phyloP scores from a whole-genome alignment of 108 stramenopile species.

The Cyclostephanos invisitatus region DNA sequence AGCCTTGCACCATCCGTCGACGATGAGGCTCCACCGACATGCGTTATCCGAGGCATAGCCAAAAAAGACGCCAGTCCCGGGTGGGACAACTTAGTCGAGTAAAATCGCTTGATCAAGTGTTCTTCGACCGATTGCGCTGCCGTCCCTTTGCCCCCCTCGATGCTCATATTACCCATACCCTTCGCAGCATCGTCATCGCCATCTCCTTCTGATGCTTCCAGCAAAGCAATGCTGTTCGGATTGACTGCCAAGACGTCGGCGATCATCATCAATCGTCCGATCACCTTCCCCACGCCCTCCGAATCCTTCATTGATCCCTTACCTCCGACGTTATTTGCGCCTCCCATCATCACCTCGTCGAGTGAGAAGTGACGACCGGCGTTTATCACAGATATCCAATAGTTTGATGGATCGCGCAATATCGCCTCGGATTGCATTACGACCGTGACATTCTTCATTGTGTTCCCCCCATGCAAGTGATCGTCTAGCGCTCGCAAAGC shows the following conservation, averaged over 20 bases:
- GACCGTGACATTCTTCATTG: constrained; percentile 74
- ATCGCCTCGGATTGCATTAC: constrained; percentile 86
- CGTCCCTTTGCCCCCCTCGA: constrained; percentile 40
- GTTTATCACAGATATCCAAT: constrained; percentile 95
- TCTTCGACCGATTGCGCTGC: constrained; percentile 25
- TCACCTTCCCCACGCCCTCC: constrained; percentile 81
- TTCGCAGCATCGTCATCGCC: constrained; percentile 35
- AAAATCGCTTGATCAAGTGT: constrained; percentile 52
- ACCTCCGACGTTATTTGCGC: constrained; percentile 39
- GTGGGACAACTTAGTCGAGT: constrained; percentile 36
- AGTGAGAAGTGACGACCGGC: constrained; percentile 88
- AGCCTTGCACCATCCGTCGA: constrained; percentile 16
- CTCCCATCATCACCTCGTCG: constrained; percentile 69
- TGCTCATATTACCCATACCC: constrained; percentile 54
- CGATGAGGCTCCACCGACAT: constrained; percentile 7
- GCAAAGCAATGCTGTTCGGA: constrained; percentile 64
- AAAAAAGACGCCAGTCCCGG: constrained; percentile 23
- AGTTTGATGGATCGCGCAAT: constrained; percentile 87
- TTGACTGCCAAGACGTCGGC: constrained; percentile 82
- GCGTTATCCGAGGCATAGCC: constrained; percentile 24
- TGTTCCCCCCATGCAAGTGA: constrained; percentile 17
- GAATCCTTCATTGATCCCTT: constrained; percentile 73
- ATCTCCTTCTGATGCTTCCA: constrained; percentile 31
- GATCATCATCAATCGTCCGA: constrained; percentile 81
- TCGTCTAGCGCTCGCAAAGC: constrained; percentile 67